Conservation (phyloP, 805 yeast species). For the Saturnispora kantuleensis region DNA sequence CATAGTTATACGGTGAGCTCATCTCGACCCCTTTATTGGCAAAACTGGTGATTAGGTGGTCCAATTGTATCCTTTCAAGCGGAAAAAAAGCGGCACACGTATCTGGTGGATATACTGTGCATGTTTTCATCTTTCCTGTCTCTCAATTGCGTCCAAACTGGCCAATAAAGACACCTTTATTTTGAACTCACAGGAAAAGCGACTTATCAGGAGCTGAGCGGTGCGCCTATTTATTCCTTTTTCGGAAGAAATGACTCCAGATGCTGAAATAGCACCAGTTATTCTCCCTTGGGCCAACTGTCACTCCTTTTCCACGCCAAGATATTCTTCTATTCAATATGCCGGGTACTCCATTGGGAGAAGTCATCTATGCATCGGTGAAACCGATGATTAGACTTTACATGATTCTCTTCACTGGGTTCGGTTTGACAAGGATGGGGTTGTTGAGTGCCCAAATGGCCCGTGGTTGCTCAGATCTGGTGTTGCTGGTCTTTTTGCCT, state of each 20-base stretch:
- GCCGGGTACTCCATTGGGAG: constrained; percentile 17
- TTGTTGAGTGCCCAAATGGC: constrained; percentile 54
- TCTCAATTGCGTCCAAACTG: too few relatives aligned
- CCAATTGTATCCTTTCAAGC: too few relatives aligned
- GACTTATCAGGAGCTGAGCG: not conserved
- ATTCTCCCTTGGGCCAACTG: too few relatives aligned
- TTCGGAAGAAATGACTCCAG: too few relatives aligned
- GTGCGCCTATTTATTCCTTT: not conserved
- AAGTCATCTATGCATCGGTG: constrained; percentile 39
- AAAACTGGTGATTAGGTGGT: too few relatives aligned
- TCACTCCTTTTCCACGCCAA: not conserved
- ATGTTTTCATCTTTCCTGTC: too few relatives aligned
- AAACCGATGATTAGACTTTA: constrained; percentile 73
- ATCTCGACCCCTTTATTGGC: too few relatives aligned
- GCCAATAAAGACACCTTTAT: too few relatives aligned
- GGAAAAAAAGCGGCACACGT: too few relatives aligned
- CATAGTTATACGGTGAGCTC: too few relatives aligned
- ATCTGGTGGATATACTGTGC: too few relatives aligned
- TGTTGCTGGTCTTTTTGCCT: constrained; percentile 55
- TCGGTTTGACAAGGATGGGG: constrained; percentile 44
- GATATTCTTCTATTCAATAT: not conserved
- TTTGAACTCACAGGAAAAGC: not conserved
- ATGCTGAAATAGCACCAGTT: too few relatives aligned
- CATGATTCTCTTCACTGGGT: constrained; percentile 61
- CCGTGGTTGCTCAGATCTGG: constrained; percentile 52